A percentile compares a stretch with the other conserved stretches of the same genome.
Conservation (phyloP, 2,329 filamentous ascomycete genomes). For the Aureobasidium pullulans region DNA sequence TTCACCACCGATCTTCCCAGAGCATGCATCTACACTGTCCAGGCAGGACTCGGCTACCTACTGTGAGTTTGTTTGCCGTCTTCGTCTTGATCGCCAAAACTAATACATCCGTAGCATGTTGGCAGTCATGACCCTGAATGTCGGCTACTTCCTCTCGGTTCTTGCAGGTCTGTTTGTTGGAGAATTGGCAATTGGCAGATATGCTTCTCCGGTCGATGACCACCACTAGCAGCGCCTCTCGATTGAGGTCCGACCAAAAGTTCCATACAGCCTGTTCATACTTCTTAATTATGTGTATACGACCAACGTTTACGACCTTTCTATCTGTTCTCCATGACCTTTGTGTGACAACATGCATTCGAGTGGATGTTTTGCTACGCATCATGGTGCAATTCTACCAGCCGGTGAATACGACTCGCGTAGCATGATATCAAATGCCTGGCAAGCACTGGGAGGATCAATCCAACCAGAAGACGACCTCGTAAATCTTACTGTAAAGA, state of each 20-base stretch:
- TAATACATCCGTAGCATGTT: constrained; percentile 61
- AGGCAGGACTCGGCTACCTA: constrained; percentile 73
- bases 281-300: neutral
- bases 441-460: too few relatives aligned
- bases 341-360: neutral
- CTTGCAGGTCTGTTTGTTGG: constrained; percentile 76
- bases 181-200: constrained; percentile 72
- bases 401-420: too few relatives aligned
- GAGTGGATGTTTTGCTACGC: too few relatives aligned
- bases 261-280: neutral
- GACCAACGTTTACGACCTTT: neutral
- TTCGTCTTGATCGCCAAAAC: constrained; percentile 17
- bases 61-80: constrained; percentile 55
- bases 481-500: neutral
- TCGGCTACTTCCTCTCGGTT: constrained; percentile 78
- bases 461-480: neutral
- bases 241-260: neutral
- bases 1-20: constrained; percentile 71
- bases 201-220: constrained; percentile 35
- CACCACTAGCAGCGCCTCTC: neutral
- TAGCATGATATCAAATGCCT: too few relatives aligned
- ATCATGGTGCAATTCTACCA: too few relatives aligned
- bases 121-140: constrained; percentile 83
- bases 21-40: constrained; percentile 61
- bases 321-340: neutral